A percentile compares a stretch with the other conserved stretches of the same genome.
Evolutionary conservation across 1,284 basidiomycete species (phyloP).

Genomic region (Ceratobasidium sp.): DNA sequence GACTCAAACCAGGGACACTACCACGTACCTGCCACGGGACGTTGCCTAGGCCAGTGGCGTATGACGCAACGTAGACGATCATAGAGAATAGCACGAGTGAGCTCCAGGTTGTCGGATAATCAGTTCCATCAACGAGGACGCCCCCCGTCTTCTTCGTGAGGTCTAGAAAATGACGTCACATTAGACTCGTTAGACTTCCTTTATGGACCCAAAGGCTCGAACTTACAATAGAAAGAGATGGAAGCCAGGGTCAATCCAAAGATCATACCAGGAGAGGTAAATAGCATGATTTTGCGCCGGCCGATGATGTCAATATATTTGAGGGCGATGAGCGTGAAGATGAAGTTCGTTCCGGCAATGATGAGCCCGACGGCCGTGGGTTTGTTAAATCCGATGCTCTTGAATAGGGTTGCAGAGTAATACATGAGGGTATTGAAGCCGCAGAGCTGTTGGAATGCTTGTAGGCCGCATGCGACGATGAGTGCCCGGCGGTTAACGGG

Average conservation of each 20-base stretch:
- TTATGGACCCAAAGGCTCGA: background rate
- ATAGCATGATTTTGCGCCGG: conserved; percentile 80
- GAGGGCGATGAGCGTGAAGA: conserved; percentile 85
- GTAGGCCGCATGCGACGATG: conserved; percentile 82
- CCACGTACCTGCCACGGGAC: conserved; percentile 78
- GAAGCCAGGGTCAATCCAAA: conserved; percentile 77
- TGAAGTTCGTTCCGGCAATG: conserved; percentile 82
- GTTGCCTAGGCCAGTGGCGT: conserved; percentile 82
- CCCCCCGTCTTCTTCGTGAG: conserved; percentile 77
- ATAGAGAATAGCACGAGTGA: conserved; percentile 80
- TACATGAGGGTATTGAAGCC: conserved; percentile 84
- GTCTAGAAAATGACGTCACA: conserved; percentile 59
- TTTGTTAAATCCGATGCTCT: conserved; percentile 83
- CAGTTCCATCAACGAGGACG: conserved; percentile 72
- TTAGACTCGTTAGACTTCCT: background rate
- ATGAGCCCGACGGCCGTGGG: conserved; percentile 84
- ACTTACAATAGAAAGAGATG: conserved; percentile 81
- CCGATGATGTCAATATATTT: conserved; percentile 87
- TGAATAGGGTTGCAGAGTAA: conserved; percentile 83
- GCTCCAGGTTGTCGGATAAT: conserved; percentile 76
- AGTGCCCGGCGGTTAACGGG: conserved; percentile 77
- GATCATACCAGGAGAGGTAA: conserved; percentile 83
- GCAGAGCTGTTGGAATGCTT: conserved; percentile 85
- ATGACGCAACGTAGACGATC: conserved; percentile 86
- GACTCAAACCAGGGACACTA: conserved; percentile 3